phyloP scores from a whole-genome alignment of 2,329 filamentous ascomycete genomes.

The Achaetomium macrosporum region DNA sequence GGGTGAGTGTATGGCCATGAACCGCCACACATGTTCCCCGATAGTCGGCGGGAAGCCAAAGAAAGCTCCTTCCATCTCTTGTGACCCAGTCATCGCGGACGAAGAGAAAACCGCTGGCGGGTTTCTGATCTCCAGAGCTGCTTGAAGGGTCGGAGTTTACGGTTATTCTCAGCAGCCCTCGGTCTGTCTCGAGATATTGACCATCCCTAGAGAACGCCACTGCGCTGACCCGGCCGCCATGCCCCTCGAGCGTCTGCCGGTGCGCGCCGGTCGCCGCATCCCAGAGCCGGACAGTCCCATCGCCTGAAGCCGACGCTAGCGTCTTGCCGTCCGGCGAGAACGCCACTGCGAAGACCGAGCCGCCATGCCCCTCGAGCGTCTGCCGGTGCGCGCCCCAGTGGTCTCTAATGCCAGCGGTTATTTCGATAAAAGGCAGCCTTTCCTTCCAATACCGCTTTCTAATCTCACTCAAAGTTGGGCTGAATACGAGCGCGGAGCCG shows the following conservation, averaged over 20 bases:
- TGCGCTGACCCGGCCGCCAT: constrained; percentile 8
- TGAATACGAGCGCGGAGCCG: constrained; percentile 13
- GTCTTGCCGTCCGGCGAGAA: constrained; percentile 19
- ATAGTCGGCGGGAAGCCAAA: background rate
- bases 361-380: background rate
- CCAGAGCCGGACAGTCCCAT: background rate
- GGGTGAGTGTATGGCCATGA: background rate
- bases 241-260: constrained; percentile 14
- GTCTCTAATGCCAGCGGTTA: background rate
- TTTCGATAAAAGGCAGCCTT: constrained; percentile 5
- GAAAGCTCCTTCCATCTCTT: background rate
- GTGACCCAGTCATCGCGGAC: background rate
- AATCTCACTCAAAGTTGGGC: constrained; percentile 7
- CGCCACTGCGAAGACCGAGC: background rate
- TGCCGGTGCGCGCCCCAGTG: background rate
- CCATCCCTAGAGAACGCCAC: constrained; percentile 16
- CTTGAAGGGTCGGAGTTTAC: background rate
- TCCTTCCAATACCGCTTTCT: background rate
- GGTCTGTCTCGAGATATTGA: background rate
- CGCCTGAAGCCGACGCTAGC: background rate
- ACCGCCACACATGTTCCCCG: constrained; percentile 4
- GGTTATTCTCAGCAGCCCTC: background rate
- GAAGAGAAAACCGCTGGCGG: background rate
- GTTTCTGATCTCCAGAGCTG: background rate
- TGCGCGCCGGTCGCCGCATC: background rate